A percentile compares a stretch with the other conserved stretches of the same genome.
These are phyloP conservation scores for Tetradesmus obliquus DNA, from an alignment of 139 green algal species.

Conservation along the genomic window DNA sequence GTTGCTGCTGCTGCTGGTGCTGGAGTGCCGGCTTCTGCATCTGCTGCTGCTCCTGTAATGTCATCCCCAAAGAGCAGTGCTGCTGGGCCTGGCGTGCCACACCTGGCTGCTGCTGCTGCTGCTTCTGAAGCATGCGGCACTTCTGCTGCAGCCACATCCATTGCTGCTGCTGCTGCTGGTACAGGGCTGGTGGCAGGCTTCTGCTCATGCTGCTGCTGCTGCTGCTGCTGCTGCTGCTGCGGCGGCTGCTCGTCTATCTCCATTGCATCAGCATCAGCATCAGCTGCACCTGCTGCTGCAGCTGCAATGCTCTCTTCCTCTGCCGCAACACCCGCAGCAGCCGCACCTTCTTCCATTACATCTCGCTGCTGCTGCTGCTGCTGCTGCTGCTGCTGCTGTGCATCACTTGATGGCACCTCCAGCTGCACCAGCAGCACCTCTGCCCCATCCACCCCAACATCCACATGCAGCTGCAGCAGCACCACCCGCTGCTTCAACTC, in stretches of 20 bases:
- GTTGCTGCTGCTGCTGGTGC: background rate
- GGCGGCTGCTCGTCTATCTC: background rate
- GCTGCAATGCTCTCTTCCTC: background rate
- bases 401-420: background rate
- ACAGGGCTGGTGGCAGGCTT: background rate
- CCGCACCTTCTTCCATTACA: background rate
- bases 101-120: background rate
- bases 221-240: background rate
- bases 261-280: background rate
- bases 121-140: too few relatives aligned
- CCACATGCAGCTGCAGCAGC: background rate
- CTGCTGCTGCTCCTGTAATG: constrained; percentile 10
- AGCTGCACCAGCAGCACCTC: background rate
- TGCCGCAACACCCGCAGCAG: background rate
- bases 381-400: background rate
- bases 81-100: background rate
- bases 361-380: background rate
- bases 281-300: background rate
- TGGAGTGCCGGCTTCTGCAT: background rate
- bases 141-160: background rate
- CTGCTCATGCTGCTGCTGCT: background rate
- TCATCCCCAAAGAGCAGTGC: background rate
- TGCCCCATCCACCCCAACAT: background rate
- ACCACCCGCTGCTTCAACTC: background rate
- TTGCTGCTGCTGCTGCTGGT: constrained; percentile 11